Conservation (phyloP, 2,329 filamentous ascomycete genomes). For the Lasiodiplodia citricola region DNA sequence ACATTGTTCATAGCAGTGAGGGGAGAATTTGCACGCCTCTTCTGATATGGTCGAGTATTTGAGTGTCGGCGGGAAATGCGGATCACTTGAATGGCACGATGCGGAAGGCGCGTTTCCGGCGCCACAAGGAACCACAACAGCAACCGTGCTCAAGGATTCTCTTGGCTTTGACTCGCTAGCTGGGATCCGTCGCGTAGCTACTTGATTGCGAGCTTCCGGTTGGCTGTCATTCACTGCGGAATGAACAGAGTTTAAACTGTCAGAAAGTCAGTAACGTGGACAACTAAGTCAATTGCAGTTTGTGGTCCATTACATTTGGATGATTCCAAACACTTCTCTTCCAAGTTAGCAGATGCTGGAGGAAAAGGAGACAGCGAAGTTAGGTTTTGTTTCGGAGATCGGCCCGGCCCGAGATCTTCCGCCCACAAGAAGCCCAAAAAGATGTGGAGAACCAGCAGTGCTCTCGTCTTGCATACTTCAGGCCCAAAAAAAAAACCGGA, state of each 20-base stretch:
- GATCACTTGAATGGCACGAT: not conserved
- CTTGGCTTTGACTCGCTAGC: not conserved
- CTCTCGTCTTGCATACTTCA: too few species aligned
- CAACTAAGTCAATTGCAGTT: not conserved
- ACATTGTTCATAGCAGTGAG: not conserved
- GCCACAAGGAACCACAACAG: not conserved
- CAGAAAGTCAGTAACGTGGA: not conserved
- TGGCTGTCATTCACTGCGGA: not conserved
- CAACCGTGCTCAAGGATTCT: conserved; percentile 5
- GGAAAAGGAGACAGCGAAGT: not conserved
- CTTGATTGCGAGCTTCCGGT: not conserved
- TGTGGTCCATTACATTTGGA: not conserved
- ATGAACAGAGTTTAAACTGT: not conserved
- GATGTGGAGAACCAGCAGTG: not conserved
- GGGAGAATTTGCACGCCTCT: not conserved
- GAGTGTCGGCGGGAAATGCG: not conserved
- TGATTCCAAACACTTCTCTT: not conserved
- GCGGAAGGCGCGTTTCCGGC: not conserved
- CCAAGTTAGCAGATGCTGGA: not conserved
- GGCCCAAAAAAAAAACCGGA: too few species aligned
- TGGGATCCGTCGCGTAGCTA: not conserved
- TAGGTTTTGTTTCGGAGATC: not conserved
- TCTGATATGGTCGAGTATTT: not conserved
- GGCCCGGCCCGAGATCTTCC: not conserved
- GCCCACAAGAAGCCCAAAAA: not conserved